phyloP scores from a whole-genome alignment of 805 yeast species.

The Cyberlindnera xylosilytica region DNA sequence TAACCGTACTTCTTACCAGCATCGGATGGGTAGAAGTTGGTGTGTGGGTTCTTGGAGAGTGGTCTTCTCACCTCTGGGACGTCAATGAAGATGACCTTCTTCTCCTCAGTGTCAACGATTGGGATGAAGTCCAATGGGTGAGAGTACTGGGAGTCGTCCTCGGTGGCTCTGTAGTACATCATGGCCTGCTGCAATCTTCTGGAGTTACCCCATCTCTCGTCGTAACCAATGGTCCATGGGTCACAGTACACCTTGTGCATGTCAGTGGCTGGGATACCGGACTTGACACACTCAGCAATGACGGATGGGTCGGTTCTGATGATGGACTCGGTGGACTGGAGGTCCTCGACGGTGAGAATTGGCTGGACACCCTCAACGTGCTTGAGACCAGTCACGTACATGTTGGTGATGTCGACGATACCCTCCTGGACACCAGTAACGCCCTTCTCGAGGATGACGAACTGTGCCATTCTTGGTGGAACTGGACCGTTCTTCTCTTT shows the following conservation, averaged over 20 bases:
- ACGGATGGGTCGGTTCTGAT: constrained; percentile 70
- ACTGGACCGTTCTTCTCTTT: constrained; percentile 54
- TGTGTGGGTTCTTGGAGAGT: constrained; percentile 62
- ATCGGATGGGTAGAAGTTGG: constrained; percentile 68
- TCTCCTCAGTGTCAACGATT: constrained; percentile 69
- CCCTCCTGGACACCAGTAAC: constrained; percentile 69
- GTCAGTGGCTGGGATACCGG: constrained; percentile 58
- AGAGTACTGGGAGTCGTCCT: constrained; percentile 69
- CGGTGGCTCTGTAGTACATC: constrained; percentile 71
- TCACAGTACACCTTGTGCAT: constrained; percentile 56
- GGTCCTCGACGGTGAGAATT: constrained; percentile 67
- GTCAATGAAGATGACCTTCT: constrained; percentile 69
- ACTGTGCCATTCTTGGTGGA: constrained; percentile 69
- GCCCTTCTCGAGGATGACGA: constrained; percentile 57
- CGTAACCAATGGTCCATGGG: constrained; percentile 70
- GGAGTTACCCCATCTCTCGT: constrained; percentile 75
- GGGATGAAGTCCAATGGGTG: constrained; percentile 80
- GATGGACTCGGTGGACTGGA: constrained; percentile 57
- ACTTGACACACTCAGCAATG: constrained; percentile 65
- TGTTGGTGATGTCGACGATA: constrained; percentile 53
- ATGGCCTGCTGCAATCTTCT: constrained; percentile 78
- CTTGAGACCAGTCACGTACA: constrained; percentile 44
- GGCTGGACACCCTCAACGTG: constrained; percentile 66
- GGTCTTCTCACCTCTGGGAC: constrained; percentile 74
- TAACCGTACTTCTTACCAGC: constrained; percentile 59